Conservation (phyloP, 2,329 filamentous ascomycete genomes). For the Pseudonectria foliicola region DNA sequence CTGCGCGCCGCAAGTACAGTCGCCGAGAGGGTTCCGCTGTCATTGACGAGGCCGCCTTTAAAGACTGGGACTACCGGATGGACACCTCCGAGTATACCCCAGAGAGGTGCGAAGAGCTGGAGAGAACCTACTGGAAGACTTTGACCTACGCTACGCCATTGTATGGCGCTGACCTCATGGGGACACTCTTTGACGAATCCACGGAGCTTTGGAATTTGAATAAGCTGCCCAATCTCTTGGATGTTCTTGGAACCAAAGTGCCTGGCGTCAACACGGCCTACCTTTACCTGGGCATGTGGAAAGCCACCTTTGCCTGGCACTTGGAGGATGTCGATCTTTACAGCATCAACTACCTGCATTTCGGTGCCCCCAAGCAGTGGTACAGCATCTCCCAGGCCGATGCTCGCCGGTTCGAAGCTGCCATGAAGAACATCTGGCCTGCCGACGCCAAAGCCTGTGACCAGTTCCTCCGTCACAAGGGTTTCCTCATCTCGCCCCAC, state of each 20-base stretch:
- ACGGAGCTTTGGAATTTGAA: constrained; percentile 89
- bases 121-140: constrained; percentile 95
- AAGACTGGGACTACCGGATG: constrained; percentile 84
- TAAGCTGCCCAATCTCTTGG: constrained; percentile 85
- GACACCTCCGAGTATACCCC: constrained; percentile 81
- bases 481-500: constrained; percentile 89
- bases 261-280: constrained; percentile 98
- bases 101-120: constrained; percentile 89
- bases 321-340: constrained; percentile 97
- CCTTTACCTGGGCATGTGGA: constrained; percentile 98
- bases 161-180: constrained; percentile 94
- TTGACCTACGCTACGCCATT: constrained; percentile 90
- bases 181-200: constrained; percentile 83
- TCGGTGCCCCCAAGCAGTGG: constrained; percentile 98
- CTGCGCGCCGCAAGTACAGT: constrained; percentile 81
- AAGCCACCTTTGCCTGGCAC: constrained; percentile 98
- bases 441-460: constrained; percentile 91
- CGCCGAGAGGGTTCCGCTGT: constrained; percentile 68
- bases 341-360: constrained; percentile 99
- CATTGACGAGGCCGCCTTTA: constrained; percentile 85
- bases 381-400: constrained; percentile 98
- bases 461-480: constrained; percentile 96
- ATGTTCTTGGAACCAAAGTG: constrained; percentile 90
- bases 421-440: constrained; percentile 94
- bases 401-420: constrained; percentile 82